These are phyloP conservation scores for Nematodospora anomalae DNA, from an alignment of 1,139 yeast species.

Conservation along the genomic window DNA sequence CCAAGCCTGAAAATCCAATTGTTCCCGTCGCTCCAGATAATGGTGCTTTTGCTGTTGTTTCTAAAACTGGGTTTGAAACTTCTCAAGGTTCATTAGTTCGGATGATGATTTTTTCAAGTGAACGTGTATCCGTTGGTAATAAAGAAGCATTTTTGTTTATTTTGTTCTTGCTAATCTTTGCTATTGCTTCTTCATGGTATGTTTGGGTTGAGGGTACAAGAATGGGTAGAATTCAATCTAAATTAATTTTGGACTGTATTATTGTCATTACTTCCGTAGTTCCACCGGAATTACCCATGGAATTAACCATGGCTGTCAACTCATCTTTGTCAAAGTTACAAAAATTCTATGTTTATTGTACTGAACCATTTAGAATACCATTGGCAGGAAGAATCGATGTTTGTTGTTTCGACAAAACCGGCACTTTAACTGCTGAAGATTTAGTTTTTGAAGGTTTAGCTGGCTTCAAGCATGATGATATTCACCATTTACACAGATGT, in stretches of 20 bases:
- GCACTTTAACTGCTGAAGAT: slow-evolving; percentile 97
- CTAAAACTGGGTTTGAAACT: slow-evolving; percentile 96
- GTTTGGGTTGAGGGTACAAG: slow-evolving; percentile 98
- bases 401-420: slow-evolving; percentile 98
- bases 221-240: slow-evolving; percentile 93
- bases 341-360: slow-evolving; percentile 89
- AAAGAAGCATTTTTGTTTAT: slow-evolving; percentile 92
- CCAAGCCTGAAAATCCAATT: slow-evolving; percentile 55
- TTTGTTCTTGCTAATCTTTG: slow-evolving; percentile 83
- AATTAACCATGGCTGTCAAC: slow-evolving; percentile 96
- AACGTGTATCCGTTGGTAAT: slow-evolving; percentile 94
- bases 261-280: slow-evolving; percentile 95
- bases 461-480: slow-evolving; percentile 61
- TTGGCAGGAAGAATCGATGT: slow-evolving; percentile 97
- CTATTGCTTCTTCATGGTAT: slow-evolving; percentile 95
- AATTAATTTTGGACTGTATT: slow-evolving; percentile 91
- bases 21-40: slow-evolving; percentile 74
- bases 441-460: slow-evolving; percentile 95
- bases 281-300: slow-evolving; percentile 99
- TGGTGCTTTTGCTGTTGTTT: slow-evolving; percentile 89
- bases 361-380: slow-evolving; percentile 98
- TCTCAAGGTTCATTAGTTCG: slow-evolving; percentile 97
- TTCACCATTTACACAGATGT: slow-evolving; percentile 58
- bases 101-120: slow-evolving; percentile 96
- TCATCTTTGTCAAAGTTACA: slow-evolving; percentile 83